Evolutionary conservation across 2,329 filamentous ascomycete genomes (phyloP), one percentile per base, ranked within the genome.

Genomic region (Fusarium irregulare): DNA sequence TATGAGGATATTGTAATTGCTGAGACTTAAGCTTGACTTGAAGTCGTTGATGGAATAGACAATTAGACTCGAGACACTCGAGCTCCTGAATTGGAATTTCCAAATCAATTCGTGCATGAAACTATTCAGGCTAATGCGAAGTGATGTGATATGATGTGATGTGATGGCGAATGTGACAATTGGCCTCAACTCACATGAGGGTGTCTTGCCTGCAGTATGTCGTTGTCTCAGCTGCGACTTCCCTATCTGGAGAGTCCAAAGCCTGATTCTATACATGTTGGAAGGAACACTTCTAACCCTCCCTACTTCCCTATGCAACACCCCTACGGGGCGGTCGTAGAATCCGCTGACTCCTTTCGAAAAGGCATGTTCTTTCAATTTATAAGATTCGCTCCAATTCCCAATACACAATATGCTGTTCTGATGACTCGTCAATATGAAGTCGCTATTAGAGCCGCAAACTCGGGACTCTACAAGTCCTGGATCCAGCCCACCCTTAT

Each of bases 141-240:
- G 49, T 51, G 42, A 59, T 66, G 61, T 28, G 44, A 65, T 48
- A 42, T 64, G 11, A 28, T 56, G 20, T n/a, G 21, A 61, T 62
- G 40, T 62, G 42, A 61, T 37, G 30, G 51, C 34, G 4, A 10
- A 41, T 49, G 18, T 51, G 34, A 42, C 49, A 10, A 53, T 16
- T 28, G 32, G 41, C 6, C 14, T 53, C 56, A 54, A 48, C 48
- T 48, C 41, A 34, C 42, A 45, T 56, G 48, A 28, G 44, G 42
- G 61, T 53, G 53, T 46, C 12, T 23, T 25, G 30, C 7, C 23
- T 18, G 20, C 18, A 49, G 16, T 64, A 25, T 37, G 41, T 66
- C 42, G 30, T 21, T 66, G 63, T 61, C 48, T 66, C 61, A 45
- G 18, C 42, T 14, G n/a, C 12, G 18, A 65, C 27, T 27, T 41